Percentiles rank a stretch among this genome's conserved stretches.
Evolutionary conservation across 208 protist species (phyloP).

Genomic region (Crithidia mellificae): DNA sequence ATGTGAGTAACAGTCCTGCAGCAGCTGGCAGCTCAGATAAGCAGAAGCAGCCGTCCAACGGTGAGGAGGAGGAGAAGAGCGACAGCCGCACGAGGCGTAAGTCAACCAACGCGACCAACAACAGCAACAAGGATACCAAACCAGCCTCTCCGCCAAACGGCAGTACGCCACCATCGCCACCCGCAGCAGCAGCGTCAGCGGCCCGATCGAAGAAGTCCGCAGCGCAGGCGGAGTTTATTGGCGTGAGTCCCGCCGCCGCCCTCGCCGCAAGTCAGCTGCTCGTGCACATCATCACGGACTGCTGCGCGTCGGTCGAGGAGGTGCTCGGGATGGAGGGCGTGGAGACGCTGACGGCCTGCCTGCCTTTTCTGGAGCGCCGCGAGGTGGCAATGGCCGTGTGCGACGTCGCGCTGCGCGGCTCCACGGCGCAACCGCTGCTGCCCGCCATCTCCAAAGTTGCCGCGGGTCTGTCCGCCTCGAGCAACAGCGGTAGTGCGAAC

Average conservation of each 20-base stretch:
- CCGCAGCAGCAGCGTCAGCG: background rate
- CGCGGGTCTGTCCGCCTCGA: background rate
- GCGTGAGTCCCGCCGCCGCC: conserved; percentile 31
- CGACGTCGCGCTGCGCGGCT: conserved; percentile 35
- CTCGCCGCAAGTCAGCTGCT: conserved; percentile 39
- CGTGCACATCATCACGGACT: conserved; percentile 28
- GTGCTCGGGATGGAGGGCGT: conserved; percentile 79
- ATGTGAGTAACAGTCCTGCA: background rate
- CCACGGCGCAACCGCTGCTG: conserved; percentile 24
- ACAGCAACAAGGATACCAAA: too few species aligned
- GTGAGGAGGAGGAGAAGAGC: background rate
- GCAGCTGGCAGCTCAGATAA: too few species aligned
- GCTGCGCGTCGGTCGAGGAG: conserved; percentile 31
- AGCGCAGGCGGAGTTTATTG: background rate
- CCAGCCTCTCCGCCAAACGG: too few species aligned
- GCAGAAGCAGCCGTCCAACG: too few species aligned
- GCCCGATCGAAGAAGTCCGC: conserved; percentile 7
- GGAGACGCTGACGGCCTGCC: conserved; percentile 46
- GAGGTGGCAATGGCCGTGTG: conserved; percentile 62
- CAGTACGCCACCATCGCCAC: too few species aligned
- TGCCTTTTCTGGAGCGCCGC: conserved; percentile 66
- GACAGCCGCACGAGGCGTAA: conserved; percentile 1
- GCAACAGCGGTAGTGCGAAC: background rate
- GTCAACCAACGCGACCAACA: background rate
- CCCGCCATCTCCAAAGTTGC: conserved; percentile 7